Evolutionary conservation across 345 rosid genomes (phyloP).

Genomic region (Camelina sativa): DNA sequence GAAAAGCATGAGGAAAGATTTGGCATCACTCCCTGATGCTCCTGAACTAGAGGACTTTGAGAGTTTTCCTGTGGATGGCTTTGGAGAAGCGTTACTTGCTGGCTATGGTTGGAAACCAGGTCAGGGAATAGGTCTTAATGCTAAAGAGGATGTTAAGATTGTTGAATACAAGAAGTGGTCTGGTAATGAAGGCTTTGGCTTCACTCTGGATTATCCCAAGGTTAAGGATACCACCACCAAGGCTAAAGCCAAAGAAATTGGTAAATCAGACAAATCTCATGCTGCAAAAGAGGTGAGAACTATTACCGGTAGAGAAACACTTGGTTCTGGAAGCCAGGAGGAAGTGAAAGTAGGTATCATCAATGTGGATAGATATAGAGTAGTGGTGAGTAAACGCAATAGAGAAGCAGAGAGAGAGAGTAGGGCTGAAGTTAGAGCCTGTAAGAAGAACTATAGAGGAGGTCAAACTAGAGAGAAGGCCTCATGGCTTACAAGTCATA

Average conservation of each 20-base stretch:
- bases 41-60: conserved; percentile 62
- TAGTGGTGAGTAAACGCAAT: conserved; percentile 27
- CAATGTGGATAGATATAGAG: conserved; percentile 36
- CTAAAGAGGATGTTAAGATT: conserved; percentile 63
- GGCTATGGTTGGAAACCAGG: conserved; percentile 91
- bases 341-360: background rate
- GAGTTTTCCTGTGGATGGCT: conserved; percentile 75
- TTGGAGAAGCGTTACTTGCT: conserved; percentile 67
- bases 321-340: conserved; percentile 21
- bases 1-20: conserved; percentile 56
- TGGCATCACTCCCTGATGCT: conserved; percentile 65
- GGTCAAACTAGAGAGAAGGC: conserved; percentile 18
- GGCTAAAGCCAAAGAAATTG: background rate
- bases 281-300: too few species aligned
- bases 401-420: conserved; percentile 35
- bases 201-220: background rate
- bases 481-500: conserved; percentile 76
- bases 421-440: conserved; percentile 1
- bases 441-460: conserved; percentile 19
- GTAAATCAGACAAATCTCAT: background rate
- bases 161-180: conserved; percentile 53
- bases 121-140: conserved; percentile 67
- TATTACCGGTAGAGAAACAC: too few species aligned
- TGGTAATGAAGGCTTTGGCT: conserved; percentile 59
- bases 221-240: background rate